Base-by-base conservation (phyloP, 805 yeast species). In the Brettanomyces sp. region DNA sequence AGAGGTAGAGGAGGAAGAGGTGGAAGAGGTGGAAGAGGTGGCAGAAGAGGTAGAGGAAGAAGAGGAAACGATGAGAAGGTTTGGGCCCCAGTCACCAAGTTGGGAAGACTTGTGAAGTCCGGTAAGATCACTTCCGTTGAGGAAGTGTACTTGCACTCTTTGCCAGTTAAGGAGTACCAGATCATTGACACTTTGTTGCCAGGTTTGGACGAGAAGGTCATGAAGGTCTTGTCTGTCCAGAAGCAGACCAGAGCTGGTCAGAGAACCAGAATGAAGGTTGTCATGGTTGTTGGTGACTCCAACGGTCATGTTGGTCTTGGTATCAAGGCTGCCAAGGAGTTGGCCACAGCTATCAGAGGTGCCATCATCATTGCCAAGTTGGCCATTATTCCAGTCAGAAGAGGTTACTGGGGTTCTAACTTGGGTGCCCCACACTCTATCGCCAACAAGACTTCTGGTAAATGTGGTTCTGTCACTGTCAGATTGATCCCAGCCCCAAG, bases 191-290 rank as follows among this genome's bases (percentile, higher is more conserved):
- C 81, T 69, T 80, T 93, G 73, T 80, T 93, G 67, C 99, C 99
- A 72, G 83, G 77, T 68, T 84, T 93, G 71, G 82, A 85, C 77
- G 99, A 93, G 73, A 96, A 91, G 79, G 97, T 93, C 69, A 93
- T 93, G 99, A 91, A 91, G 88, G 93, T 93, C 80, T 84, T 91
- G 80, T 95, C 99, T 62, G 99, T 93, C 65, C 99, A 93, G 80
- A 93, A 93, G 85, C 99, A 93, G 80, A 93, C 99, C 82, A 83
- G 96, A 79, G 99, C 99, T 68, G 99, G 99, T 89, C 99, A 93
- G 83, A 91, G 99, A 84, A 93, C 98, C 78, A 89, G 99, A 83
- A 90, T 93, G 85, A 95, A 95, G 93, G 99, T 98, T 75, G 95
- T 93, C 69, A 98, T 93, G 71, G 89, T 93, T 69, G 89, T 93